Evolutionary conservation across 2,329 filamentous ascomycete genomes (phyloP), one percentile per base, ranked within the genome.

Genomic region (Calonectria hongkongensis): DNA sequence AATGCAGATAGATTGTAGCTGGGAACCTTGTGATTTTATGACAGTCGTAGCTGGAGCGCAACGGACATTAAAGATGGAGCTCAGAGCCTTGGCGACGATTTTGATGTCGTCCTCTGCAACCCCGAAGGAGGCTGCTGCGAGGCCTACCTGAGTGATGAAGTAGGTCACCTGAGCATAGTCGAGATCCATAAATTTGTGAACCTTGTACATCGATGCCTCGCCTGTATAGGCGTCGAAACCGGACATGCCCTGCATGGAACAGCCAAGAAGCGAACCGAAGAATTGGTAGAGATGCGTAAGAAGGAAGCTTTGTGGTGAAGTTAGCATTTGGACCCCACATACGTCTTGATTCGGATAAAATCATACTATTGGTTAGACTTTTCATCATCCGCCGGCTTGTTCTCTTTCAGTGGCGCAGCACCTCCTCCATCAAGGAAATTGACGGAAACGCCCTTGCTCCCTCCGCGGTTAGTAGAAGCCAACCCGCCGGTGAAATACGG

Each of bases 341-440:
- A 4, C 18, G 18, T 13, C 18, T 21, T 27, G 2, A 41, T 18
- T 25, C 36, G 21, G 15, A 28, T 7, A 1, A 7, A 25, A 12
- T 81, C 85, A 67, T 86, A 90, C 89, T 90, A 90, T 86, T 92
- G 90, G 70, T 87, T 86, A 0, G 89, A 90, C 21, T 71, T 85
- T 7, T 81, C 84, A 72, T 84, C 83, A 73, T 89, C 86, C 74
- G 90, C 85, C 18, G 90, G 86, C 85, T 83, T 89, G 83, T 90
- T 90, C 80, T 86, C 86, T 85, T 84, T 88, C 74, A 92, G 79
- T 28, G 90, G 89, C 21, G 82, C 85, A 39, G 89, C 89, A 74
- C 87, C 90, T 50, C 90, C 91, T 56, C 87, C 90, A 74, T 92
- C 91, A 30, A 92, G 85, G 82, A 91, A 92, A 85, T 92, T 92